Base-by-base conservation (phyloP, 768 basidiomycete species). In the Naematelia encephala region DNA sequence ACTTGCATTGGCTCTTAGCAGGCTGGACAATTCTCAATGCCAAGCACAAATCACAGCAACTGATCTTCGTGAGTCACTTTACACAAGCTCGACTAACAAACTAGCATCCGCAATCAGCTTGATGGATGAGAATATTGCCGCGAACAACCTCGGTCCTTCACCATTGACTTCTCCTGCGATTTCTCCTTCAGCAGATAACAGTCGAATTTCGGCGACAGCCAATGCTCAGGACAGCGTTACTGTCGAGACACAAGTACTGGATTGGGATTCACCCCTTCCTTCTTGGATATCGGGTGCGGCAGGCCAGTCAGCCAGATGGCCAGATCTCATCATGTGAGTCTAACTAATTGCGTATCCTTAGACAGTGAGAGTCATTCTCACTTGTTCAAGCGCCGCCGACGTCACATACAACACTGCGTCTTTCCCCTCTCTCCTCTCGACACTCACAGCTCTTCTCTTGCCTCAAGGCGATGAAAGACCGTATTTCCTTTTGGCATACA, bases 321-420 rank as follows among this genome's bases (percentile, higher is more conserved):
- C 68, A 1, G 85, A 90, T 68, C 78, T 84, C 34, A 84, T 94
- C 53, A 74, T 91, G 89, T 90, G 75, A 59, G 87, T 80, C 10
- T 3, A 30, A 1, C 27, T 46, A 26, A 27, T 19, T 46, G 3
- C 2, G 47, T 51, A 45, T n/a, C 34, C 27, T 16, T 26, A 5
- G n/a, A n/a, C n/a, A n/a, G n/a, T n/a, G n/a, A n/a, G n/a, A n/a
- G n/a, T n/a, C n/a, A 27, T 26, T 30, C 49, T 59, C 45, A 64
- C 23, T 23, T 19, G 21, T 16, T 11, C 53, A 64, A 92, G 91
- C 45, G 90, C 93, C 85, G 89, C 91, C 12, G 92, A 96, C 67
- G 89, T 93, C 5, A 87, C 90, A 0, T 94, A 93, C 79, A 94
- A 94, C 78, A 90, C 89, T 0, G 79, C 85, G 0, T 87, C 90